Evolutionary conservation across 257 asterid genomes (phyloP).

Genomic region (Pogostemon cablin): DNA sequence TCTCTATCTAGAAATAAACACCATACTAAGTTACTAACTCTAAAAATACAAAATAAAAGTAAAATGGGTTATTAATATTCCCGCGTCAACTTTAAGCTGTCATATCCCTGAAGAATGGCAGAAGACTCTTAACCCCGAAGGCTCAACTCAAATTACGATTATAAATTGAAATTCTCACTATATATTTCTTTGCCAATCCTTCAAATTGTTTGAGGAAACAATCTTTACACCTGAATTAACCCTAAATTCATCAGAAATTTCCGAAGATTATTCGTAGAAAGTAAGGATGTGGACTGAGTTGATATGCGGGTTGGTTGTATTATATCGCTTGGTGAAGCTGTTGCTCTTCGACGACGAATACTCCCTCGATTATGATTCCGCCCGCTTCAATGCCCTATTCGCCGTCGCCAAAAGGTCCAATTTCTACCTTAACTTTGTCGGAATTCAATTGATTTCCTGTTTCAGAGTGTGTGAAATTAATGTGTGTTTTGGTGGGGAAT

Average conservation of each 20-base stretch:
- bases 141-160: neutral
- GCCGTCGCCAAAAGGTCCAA: conserved; percentile 58
- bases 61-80: too few relatives aligned
- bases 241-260: neutral
- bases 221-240: neutral
- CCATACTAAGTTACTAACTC: too few relatives aligned
- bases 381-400: conserved; percentile 56
- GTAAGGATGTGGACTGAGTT: conserved; percentile 59
- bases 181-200: too few relatives aligned
- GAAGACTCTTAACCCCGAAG: conserved; percentile 21
- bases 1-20: too few relatives aligned
- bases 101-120: neutral
- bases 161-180: too few relatives aligned
- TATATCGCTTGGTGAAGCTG: conserved; percentile 48
- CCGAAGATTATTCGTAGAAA: neutral
- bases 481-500: conserved; percentile 5
- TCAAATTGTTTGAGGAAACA: neutral
- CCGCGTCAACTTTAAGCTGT: neutral
- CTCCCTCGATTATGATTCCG: conserved; percentile 44
- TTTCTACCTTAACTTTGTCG: neutral
- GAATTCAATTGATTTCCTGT: neutral
- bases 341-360: conserved; percentile 53
- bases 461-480: neutral
- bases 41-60: too few relatives aligned
- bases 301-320: conserved; percentile 59